Conservation (phyloP, 768 basidiomycete species). For the Thelephora aurantiotincta region DNA sequence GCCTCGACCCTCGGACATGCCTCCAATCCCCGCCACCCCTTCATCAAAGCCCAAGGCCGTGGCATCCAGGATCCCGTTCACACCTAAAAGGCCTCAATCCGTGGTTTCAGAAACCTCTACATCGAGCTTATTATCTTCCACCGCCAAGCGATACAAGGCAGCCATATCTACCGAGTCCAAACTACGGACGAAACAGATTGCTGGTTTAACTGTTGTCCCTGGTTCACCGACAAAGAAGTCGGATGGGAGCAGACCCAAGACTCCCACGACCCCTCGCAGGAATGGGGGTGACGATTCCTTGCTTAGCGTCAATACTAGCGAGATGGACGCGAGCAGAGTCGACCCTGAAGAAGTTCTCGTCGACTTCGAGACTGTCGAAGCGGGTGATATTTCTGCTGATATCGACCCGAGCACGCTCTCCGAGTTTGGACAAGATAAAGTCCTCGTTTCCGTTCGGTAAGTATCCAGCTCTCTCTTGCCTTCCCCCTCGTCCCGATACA, state of each 20-base stretch:
- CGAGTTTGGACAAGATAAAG: constrained; percentile 69
- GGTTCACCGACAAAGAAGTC: constrained; percentile 37
- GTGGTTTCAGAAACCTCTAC: constrained; percentile 9
- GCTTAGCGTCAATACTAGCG: constrained; percentile 33
- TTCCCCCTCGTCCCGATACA: neutral
- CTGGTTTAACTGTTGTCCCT: constrained; percentile 30
- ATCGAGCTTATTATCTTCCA: constrained; percentile 19
- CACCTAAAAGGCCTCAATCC: constrained; percentile 39
- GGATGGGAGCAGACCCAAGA: constrained; percentile 17
- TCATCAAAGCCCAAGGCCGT: constrained; percentile 18
- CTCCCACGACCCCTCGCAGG: constrained; percentile 20
- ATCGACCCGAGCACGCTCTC: constrained; percentile 45
- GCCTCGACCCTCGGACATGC: neutral
- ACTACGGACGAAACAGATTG: constrained; percentile 1
- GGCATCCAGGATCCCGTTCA: constrained; percentile 30
- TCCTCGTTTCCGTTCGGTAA: constrained; percentile 74
- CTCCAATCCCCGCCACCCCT: constrained; percentile 8
- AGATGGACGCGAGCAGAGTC: constrained; percentile 65
- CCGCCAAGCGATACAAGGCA: constrained; percentile 55
- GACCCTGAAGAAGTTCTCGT: constrained; percentile 68
- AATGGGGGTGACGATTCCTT: constrained; percentile 33
- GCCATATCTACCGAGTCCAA: constrained; percentile 33
- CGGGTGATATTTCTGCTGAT: constrained; percentile 52
- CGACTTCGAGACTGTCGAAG: constrained; percentile 59
- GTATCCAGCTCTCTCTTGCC: too few species aligned